Base-by-base conservation (phyloP, 768 basidiomycete genomes). In the Rhizopogon vinicolor region DNA sequence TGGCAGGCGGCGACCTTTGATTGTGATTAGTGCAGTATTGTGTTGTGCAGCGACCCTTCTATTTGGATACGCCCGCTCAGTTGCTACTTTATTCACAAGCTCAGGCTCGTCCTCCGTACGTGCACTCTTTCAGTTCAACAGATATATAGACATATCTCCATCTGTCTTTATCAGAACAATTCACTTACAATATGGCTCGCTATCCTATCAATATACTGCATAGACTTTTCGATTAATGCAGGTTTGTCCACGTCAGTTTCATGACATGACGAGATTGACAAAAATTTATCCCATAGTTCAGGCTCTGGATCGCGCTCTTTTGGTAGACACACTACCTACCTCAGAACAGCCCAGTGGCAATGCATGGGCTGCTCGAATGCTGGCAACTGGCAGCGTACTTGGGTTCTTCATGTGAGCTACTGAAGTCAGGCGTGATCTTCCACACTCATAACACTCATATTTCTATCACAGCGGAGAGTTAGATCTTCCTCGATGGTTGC, bases 281-380 rank as follows among this genome's bases (percentile, higher is more conserved):
- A 25, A 18, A 16, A 51, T 56, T 63, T 18, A 52, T 35, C 19
- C 49, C 31, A 31, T 51, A 87, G 93, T 95, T 2, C 89, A 89
- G 75, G 91, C 93, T 0, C 83, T 93, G 18, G 93, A 97, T 67
- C 89, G 95, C 46, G 91, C 94, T 0, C 79, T 97, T 9, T 75
- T 98, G 7, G 91, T 98, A 0, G 95, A 98, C 65, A 89, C 81
- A 0, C 69, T 96, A 4, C 87, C 93, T 0, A 74, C 88, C 0
- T 66, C 79, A 1, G 75, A 83, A 25, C 95, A 98, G 68, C 84
- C 93, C 6, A 75, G 80, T 8, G 94, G 90, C 1, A 97, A 95
- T 65, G 95, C 95, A 0, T 98, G 95, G 95, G 95, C 93, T 0
- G 92, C 91, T 0, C 76, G 89, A n/a, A 95, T 97, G 92, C 73